These are phyloP conservation scores for Nadsonia commutata DNA, from an alignment of 1,139 yeast genomes.

Conservation along the genomic window DNA sequence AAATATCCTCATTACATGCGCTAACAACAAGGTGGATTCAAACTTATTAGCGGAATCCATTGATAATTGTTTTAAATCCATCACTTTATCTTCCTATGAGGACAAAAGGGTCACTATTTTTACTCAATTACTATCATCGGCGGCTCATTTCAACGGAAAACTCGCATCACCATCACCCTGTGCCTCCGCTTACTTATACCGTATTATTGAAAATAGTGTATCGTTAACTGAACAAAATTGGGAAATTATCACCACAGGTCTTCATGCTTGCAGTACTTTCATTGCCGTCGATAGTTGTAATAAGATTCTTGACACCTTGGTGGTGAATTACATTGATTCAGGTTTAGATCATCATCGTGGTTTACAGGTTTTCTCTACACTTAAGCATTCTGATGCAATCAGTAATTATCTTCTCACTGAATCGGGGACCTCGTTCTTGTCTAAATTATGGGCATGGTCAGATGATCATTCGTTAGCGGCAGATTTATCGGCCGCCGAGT, in stretches of 20 bases:
- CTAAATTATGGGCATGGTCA: background rate
- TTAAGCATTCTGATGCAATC: background rate
- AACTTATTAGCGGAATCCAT: constrained; percentile 6
- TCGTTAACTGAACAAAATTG: constrained; percentile 10
- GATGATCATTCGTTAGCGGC: background rate
- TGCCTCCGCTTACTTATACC: constrained; percentile 9
- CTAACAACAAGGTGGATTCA: constrained; percentile 7
- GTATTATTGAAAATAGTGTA: constrained; percentile 3
- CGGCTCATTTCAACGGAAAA: constrained; percentile 8
- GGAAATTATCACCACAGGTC: constrained; percentile 11
- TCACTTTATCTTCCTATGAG: constrained; percentile 11
- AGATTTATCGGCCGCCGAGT: background rate
- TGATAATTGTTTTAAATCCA: constrained; percentile 10
- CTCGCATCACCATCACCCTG: constrained; percentile 10
- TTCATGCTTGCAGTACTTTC: constrained; percentile 21
- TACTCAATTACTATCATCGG: constrained; percentile 9
- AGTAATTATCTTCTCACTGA: background rate
- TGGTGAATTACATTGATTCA: background rate
- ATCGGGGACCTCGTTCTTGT: background rate
- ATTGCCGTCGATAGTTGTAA: constrained; percentile 21
- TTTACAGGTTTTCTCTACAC: background rate
- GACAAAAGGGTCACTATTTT: constrained; percentile 14
- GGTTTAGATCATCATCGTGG: background rate
- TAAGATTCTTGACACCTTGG: background rate
- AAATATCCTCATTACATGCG: constrained; percentile 8